Evolutionary conservation across 1,284 basidiomycete genomes (phyloP).

Genomic region (Phylloboletellus chloephorus): DNA sequence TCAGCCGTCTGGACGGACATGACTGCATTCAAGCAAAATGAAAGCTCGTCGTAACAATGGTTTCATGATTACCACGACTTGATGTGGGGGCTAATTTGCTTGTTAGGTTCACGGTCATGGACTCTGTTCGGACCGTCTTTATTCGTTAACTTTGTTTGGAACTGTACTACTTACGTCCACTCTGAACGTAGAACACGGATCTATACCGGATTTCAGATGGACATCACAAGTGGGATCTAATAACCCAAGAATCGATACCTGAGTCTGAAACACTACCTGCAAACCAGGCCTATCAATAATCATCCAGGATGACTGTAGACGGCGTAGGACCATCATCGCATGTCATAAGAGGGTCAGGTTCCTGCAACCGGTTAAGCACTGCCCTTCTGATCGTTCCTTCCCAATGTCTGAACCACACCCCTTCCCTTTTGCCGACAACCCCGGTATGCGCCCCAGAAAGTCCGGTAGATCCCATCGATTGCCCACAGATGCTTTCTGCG

Average conservation of each 20-base stretch:
- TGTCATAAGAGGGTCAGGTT: constrained; percentile 25
- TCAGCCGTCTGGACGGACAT: constrained; percentile 30
- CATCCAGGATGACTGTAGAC: constrained; percentile 28
- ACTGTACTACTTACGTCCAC: constrained; percentile 10
- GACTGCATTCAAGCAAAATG: constrained; percentile 18
- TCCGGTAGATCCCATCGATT: constrained; percentile 10
- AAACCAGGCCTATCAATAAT: constrained; percentile 23
- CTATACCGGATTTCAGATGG: constrained; percentile 7
- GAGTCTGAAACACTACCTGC: not conserved
- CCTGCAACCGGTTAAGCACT: constrained; percentile 35
- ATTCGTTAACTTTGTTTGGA: constrained; percentile 19
- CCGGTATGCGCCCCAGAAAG: constrained; percentile 32
- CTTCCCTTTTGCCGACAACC: constrained; percentile 59
- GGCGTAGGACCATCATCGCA: constrained; percentile 14
- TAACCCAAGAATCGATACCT: not conserved
- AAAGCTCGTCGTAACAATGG: constrained; percentile 9
- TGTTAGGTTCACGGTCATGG: too few species aligned
- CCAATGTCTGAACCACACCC: constrained; percentile 74
- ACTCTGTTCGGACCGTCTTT: constrained; percentile 17
- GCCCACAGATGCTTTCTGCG: constrained; percentile 17
- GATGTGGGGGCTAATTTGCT: not conserved
- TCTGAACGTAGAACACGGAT: constrained; percentile 5
- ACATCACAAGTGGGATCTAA: not conserved
- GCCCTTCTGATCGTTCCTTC: constrained; percentile 58
- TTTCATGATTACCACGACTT: not conserved